Evolutionary conservation across 2,329 filamentous ascomycete species (phyloP), one percentile per base, ranked within the genome.

Genomic region (Alternaria longipes): DNA sequence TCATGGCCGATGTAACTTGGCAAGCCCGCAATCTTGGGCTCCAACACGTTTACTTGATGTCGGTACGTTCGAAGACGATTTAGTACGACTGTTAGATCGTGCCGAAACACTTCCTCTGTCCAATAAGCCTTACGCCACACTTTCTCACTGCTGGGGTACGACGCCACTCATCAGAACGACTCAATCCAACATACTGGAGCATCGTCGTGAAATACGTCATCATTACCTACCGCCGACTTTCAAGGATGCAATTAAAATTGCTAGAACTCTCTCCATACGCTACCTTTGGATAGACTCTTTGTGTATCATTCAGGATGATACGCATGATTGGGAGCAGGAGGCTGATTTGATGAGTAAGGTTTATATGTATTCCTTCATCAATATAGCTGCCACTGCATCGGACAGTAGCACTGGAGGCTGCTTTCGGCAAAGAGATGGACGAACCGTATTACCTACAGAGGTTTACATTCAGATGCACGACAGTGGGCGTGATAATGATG

Each of bases 251-350:
- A n/a, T 58, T 8, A 14, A 40, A 3, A 16, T 54, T 9, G n/a
- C 47, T 1, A 20, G 56, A 34, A 45, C n/a, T 2, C 36, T 59
- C 5, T 14, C 5, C 16, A 18, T 55, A 20, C 26, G 42, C 11
- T 60, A 56, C 30, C 22, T 60, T 1, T 60, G 57, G 52, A 54
- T 56, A 9, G 52, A 60, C 18, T 26, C 57, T 22, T 22, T 22
- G 22, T 22, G 22, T 62, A 7, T 71, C 11, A 0, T 60, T 22
- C 52, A 56, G 24, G 45, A 56, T 18, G 16, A 24, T 22, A 1
- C 0, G 4, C 5, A n/a, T 0, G 57, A 60, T 14, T 51, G 34
- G 51, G n/a, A 1, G 2, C 11, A 26, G 22, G 57, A 56, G 34
- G 36, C 42, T 11, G 8, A n/a, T 20, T 16, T 36, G 8, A 56